Conservation (phyloP, 371 early-diverging fungal genomes). For the Actinomortierella ambigua region DNA sequence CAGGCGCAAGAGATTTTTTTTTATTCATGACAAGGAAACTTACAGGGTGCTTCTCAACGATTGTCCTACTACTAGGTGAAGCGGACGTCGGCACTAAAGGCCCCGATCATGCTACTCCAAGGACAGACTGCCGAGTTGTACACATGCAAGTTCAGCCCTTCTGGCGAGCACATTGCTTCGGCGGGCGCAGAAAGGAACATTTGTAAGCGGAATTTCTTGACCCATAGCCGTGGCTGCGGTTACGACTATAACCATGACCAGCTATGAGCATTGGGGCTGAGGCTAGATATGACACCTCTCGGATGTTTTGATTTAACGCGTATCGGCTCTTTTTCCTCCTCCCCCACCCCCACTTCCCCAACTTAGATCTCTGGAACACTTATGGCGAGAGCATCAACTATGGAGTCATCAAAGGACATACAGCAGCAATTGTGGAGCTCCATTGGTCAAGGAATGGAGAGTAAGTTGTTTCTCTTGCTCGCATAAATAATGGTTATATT, state of each 20-base stretch:
- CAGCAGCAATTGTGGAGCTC: constrained; percentile 83
- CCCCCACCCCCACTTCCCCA: background rate
- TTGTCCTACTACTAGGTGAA: constrained; percentile 53
- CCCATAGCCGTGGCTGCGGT: too few species aligned
- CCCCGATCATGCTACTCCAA: constrained; percentile 46
- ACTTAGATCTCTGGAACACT: constrained; percentile 88
- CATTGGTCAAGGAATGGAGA: constrained; percentile 89
- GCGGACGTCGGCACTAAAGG: constrained; percentile 82
- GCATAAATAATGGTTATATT: background rate
- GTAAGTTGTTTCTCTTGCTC: constrained; percentile 38
- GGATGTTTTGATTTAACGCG: too few species aligned
- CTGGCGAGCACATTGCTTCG: constrained; percentile 86
- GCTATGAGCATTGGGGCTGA: too few species aligned
- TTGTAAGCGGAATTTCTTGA: constrained; percentile 71
- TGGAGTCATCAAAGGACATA: constrained; percentile 85
- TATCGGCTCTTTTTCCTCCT: background rate
- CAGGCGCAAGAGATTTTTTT: too few species aligned
- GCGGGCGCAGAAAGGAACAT: constrained; percentile 84
- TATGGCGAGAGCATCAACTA: constrained; percentile 91
- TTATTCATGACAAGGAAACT: too few species aligned
- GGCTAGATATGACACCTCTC: too few species aligned
- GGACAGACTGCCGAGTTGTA: constrained; percentile 74
- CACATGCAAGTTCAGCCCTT: constrained; percentile 83
- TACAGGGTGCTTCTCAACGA: too few species aligned
- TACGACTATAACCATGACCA: too few species aligned